Evolutionary conservation across 805 yeast genomes (phyloP).

Genomic region (Hanseniaspora mollemarum): DNA sequence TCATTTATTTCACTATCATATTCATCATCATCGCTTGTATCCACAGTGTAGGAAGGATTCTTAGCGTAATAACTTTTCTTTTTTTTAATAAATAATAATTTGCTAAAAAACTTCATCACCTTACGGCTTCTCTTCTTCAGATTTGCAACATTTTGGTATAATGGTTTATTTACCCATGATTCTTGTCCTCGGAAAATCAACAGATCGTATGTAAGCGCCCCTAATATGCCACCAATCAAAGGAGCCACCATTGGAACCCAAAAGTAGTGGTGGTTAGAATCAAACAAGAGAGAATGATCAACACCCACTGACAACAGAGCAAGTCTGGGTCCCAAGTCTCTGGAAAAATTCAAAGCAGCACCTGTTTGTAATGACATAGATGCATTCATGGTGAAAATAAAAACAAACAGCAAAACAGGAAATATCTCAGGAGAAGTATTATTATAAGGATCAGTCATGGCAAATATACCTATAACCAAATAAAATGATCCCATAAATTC

Average conservation of each 20-base stretch:
- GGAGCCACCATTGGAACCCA: conserved; percentile 47
- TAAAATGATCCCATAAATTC: conserved; percentile 38
- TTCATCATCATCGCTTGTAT: conserved; percentile 6
- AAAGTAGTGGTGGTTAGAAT: conserved; percentile 35
- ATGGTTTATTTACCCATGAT: conserved; percentile 40
- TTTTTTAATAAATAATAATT: background rate
- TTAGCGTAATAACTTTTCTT: background rate
- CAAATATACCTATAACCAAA: conserved; percentile 38
- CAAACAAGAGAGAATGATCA: conserved; percentile 33
- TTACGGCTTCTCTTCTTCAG: conserved; percentile 15
- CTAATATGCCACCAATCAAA: conserved; percentile 36
- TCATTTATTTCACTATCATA: background rate
- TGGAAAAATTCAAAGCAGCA: conserved; percentile 43
- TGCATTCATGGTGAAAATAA: conserved; percentile 38
- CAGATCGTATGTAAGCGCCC: conserved; percentile 41
- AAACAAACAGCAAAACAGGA: conserved; percentile 38
- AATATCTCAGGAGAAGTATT: conserved; percentile 37
- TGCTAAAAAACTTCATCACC: conserved; percentile 4
- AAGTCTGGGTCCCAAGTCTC: conserved; percentile 46
- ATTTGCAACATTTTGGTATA: conserved; percentile 22
- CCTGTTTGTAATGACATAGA: conserved; percentile 44
- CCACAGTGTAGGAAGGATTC: background rate
- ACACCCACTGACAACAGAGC: conserved; percentile 41
- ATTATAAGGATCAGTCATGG: conserved; percentile 43
- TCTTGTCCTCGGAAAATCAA: conserved; percentile 43